Evolutionary conservation across 1,284 basidiomycete genomes (phyloP).

Genomic region (Ganoderma lucidum): DNA sequence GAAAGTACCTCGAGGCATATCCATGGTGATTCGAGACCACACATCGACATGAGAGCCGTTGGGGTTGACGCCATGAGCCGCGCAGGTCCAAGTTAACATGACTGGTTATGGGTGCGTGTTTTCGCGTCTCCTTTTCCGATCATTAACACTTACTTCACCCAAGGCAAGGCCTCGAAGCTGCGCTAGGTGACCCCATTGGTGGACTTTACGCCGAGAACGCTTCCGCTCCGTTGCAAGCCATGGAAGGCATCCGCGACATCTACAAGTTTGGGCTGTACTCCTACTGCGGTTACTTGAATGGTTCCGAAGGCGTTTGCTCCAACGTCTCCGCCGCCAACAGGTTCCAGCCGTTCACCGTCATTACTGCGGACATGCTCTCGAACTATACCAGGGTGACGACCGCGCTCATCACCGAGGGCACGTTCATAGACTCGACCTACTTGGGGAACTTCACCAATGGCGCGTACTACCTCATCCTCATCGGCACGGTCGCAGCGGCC

Average conservation of each 20-base stretch:
- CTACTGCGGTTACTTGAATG: conserved; percentile 74
- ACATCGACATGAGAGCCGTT: conserved; percentile 26
- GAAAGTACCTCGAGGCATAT: conserved; percentile 70
- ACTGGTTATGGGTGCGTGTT: conserved; percentile 69
- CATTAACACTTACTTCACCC: conserved; percentile 19
- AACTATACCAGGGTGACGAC: conserved; percentile 68
- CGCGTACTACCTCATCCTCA: conserved; percentile 78
- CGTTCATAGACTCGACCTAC: conserved; percentile 69
- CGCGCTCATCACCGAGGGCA: conserved; percentile 58
- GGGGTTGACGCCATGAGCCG: conserved; percentile 32
- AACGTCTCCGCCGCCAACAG: conserved; percentile 63
- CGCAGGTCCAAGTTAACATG: conserved; percentile 72
- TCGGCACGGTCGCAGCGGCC: conserved; percentile 73
- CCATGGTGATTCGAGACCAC: conserved; percentile 61
- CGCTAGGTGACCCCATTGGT: conserved; percentile 64
- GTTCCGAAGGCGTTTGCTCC: conserved; percentile 67
- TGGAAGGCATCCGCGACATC: conserved; percentile 68
- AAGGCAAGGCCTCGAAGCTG: conserved; percentile 59
- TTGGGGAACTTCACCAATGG: conserved; percentile 69
- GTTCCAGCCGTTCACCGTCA: conserved; percentile 67
- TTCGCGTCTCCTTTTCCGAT: conserved; percentile 16
- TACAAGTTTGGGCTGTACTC: conserved; percentile 84
- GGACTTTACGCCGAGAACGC: conserved; percentile 76
- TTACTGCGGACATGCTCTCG: conserved; percentile 69
- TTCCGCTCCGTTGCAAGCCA: conserved; percentile 63